Percentiles rank a stretch among this genome's conserved stretches.
phyloP scores from a whole-genome alignment of 2,329 filamentous ascomycete species.

The Ceratocystis cacaofunesta region DNA sequence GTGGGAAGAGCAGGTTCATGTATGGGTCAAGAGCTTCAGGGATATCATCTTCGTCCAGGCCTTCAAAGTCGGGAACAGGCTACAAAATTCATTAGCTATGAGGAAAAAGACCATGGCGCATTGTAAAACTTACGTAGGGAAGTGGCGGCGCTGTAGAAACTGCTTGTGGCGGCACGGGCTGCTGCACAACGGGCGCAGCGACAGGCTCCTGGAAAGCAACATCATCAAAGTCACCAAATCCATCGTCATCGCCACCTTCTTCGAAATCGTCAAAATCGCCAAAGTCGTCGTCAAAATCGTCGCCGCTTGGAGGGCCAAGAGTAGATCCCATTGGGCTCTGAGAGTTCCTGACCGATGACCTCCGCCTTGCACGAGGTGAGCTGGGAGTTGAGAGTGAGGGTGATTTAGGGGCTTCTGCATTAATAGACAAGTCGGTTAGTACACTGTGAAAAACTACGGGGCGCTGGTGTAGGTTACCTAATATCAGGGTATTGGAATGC shows the following conservation, averaged over 20 bases:
- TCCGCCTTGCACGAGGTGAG: conserved; percentile 9
- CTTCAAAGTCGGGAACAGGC: conserved; percentile 54
- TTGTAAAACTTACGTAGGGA: conserved; percentile 30
- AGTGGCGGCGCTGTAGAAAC: conserved; percentile 27
- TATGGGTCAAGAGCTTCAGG: conserved; percentile 48
- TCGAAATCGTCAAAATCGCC: conserved; percentile 52
- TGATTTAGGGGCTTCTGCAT: conserved; percentile 11
- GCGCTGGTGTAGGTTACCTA: not conserved
- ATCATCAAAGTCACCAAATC: conserved; percentile 59
- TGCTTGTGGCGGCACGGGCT: conserved; percentile 17
- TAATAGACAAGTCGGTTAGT: not conserved
- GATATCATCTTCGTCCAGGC: conserved; percentile 46
- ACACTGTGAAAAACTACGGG: not conserved
- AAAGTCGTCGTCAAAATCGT: conserved; percentile 44
- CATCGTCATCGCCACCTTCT: conserved; percentile 39
- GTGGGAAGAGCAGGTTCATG: conserved; percentile 50
- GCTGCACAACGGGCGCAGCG: conserved; percentile 21
- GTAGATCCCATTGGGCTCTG: conserved; percentile 18
- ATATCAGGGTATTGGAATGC: not conserved
- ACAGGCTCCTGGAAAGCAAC: conserved; percentile 45
- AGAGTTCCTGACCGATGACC: conserved; percentile 8
- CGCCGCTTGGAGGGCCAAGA: conserved; percentile 20
- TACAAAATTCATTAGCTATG: conserved; percentile 22
- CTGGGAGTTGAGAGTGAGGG: conserved; percentile 19
- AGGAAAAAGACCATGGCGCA: not conserved